Percentiles rank a stretch among this genome's conserved stretches.
phyloP scores from a whole-genome alignment of 148 eudicot species.

The Rhododendron ferrugineum region DNA sequence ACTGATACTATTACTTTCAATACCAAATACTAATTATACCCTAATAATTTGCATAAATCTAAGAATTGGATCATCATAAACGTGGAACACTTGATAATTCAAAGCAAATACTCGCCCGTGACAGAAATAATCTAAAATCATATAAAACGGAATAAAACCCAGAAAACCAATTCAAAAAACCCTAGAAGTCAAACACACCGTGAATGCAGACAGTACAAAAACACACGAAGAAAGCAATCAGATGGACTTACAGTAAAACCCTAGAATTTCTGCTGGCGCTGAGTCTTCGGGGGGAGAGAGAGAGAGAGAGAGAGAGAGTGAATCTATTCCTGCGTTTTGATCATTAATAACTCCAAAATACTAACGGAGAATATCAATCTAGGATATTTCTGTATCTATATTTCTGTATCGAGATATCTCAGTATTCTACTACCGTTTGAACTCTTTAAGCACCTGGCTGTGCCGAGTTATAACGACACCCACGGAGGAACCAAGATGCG shows the following conservation, averaged over 20 bases:
- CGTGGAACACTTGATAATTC: not conserved
- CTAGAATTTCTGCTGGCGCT: not conserved
- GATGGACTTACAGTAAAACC: slow-evolving; percentile 7
- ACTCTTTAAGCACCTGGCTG: too few relatives aligned
- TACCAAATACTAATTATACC: not conserved
- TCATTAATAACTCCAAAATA: not conserved
- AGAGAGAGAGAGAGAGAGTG: not conserved
- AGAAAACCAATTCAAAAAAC: not conserved
- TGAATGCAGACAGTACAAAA: not conserved
- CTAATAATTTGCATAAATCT: not conserved
- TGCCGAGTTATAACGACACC: not conserved
- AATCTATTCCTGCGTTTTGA: not conserved
- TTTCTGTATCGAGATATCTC: not conserved
- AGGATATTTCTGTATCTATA: not conserved
- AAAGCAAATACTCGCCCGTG: not conserved
- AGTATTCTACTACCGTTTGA: not conserved
- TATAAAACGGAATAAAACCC: not conserved
- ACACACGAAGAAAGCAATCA: not conserved
- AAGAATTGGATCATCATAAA: not conserved
- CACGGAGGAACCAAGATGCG: not conserved
- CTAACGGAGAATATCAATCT: not conserved
- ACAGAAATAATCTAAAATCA: not conserved
- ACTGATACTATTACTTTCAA: not conserved
- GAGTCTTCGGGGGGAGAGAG: not conserved
- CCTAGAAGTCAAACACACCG: not conserved